Evolutionary conservation across 306 rosid genomes (phyloP).

Genomic region (Cicer chorassanicum): DNA sequence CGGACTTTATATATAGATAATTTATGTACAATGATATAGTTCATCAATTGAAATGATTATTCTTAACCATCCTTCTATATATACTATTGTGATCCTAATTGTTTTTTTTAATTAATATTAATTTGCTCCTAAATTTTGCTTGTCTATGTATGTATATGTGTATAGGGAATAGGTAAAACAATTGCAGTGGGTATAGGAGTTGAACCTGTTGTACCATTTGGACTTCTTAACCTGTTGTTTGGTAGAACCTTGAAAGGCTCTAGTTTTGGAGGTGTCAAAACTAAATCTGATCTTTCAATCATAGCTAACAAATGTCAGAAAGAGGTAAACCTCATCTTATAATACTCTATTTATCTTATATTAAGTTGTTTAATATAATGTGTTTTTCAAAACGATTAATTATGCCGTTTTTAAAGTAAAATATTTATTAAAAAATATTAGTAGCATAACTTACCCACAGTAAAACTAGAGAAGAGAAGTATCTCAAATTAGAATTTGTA

Average conservation of each 20-base stretch:
- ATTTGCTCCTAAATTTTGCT: neutral
- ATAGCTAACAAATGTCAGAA: conserved; percentile 49
- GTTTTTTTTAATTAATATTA: neutral
- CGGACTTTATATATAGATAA: no score
- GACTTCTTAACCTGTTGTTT: conserved; percentile 11
- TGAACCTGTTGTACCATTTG: conserved; percentile 37
- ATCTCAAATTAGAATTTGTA: no score
- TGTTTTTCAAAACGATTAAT: no score
- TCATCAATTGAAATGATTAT: no score
- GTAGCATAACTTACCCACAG: no score
- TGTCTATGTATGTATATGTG: neutral
- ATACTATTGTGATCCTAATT: neutral
- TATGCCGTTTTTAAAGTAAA: no score
- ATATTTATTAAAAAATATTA: no score
- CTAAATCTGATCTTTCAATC: conserved; percentile 56
- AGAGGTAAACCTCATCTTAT: conserved; percentile 41
- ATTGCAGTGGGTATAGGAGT: conserved; percentile 46
- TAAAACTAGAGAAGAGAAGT: no score
- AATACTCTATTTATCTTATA: no score
- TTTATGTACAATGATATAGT: no score
- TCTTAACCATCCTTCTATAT: no score
- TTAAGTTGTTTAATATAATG: no score
- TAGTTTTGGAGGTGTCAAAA: conserved; percentile 58
- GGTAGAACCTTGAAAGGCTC: conserved; percentile 62
- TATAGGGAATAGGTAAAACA: conserved; percentile 55